These are phyloP conservation scores for Metroxylon sagu DNA, from an alignment of 176 grass and related monocot species.

Conservation along the genomic window DNA sequence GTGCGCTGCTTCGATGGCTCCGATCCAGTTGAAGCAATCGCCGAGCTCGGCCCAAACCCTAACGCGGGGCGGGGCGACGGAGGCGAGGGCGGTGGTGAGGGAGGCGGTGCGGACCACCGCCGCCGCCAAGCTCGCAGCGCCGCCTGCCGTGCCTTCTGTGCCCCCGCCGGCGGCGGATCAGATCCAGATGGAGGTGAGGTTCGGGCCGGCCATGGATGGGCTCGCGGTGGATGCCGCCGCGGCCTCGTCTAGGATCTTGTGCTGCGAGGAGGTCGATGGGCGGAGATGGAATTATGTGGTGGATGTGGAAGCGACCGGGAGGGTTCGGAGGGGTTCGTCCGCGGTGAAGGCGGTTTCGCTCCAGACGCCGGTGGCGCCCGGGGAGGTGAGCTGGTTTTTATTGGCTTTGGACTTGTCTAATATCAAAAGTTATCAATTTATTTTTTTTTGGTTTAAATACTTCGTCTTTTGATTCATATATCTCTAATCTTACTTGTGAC, in stretches of 20 bases:
- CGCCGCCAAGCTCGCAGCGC: constrained; percentile 7
- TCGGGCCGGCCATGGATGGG: constrained; percentile 22
- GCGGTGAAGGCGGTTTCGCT: constrained; percentile 56
- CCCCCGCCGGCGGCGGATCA: not conserved
- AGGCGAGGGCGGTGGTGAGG: constrained; percentile 40
- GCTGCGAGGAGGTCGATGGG: constrained; percentile 89
- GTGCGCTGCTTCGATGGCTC: constrained; percentile 33
- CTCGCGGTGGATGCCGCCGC: not conserved
- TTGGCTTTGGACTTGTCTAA: too few species aligned
- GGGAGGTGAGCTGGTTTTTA: constrained; percentile 43
- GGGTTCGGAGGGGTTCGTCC: constrained; percentile 9
- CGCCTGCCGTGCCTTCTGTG: not conserved
- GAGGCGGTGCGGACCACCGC: constrained; percentile 50
- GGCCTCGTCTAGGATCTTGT: constrained; percentile 47
- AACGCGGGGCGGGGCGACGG: constrained; percentile 32
- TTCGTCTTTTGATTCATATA: constrained; percentile 6
- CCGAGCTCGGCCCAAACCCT: constrained; percentile 52
- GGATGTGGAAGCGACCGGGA: constrained; percentile 24
- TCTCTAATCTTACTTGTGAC: too few species aligned
- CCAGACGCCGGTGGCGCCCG: constrained; percentile 62
- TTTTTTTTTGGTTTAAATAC: not conserved
- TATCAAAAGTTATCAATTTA: too few species aligned
- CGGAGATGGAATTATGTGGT: constrained; percentile 85
- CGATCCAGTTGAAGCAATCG: constrained; percentile 45
- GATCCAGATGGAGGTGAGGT: constrained; percentile 28